Percentiles rank a stretch among this genome's conserved stretches.
These are phyloP conservation scores for Saururus chinensis DNA, from an alignment of 164 flowering plant genomes.

Conservation along the genomic window DNA sequence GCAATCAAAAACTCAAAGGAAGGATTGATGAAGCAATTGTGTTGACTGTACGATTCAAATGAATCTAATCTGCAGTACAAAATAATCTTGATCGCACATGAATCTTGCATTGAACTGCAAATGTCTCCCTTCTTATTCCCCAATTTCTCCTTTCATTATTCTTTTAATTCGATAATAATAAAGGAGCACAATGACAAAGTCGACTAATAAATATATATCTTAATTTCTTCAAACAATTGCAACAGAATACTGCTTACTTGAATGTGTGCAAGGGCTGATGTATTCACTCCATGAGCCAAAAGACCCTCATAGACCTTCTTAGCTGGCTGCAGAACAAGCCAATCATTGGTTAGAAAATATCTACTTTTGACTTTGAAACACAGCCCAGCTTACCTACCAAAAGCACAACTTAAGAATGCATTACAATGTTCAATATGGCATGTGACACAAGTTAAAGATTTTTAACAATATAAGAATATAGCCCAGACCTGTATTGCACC, in stretches of 20 bases:
- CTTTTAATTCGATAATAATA: background rate
- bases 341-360: slow-evolving; percentile 3
- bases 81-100: no score
- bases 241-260: slow-evolving; percentile 41
- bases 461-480: background rate
- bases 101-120: background rate
- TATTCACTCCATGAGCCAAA: slow-evolving; percentile 48
- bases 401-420: background rate
- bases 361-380: no score
- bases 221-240: background rate
- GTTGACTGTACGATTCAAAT: no score
- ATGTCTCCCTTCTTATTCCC: background rate
- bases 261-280: slow-evolving; percentile 75
- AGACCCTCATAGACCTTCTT: slow-evolving; percentile 83
- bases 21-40: no score
- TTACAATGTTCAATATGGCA: no score
- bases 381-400: background rate
- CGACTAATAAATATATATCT: background rate
- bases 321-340: slow-evolving; percentile 57
- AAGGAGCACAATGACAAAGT: background rate
- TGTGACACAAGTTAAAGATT: no score
- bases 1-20: no score
- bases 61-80: no score
- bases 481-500: slow-evolving; percentile 68
- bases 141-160: background rate